Base-by-base conservation (phyloP, 1,284 basidiomycete genomes). In the Rhodotorula sp. region DNA sequence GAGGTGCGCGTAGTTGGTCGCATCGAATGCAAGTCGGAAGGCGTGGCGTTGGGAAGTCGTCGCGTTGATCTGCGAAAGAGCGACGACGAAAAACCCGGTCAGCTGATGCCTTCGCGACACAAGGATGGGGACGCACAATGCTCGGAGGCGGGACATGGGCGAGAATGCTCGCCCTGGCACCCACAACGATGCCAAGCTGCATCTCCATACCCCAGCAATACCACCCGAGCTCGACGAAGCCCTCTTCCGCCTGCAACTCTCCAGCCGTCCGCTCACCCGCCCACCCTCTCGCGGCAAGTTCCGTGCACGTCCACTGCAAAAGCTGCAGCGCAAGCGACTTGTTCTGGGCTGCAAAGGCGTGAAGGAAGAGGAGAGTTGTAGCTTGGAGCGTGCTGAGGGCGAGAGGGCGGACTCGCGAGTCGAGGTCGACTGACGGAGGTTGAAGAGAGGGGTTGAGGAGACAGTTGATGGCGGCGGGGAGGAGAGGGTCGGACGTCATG, bases 131-230 rank as follows among this genome's bases (percentile, higher is more conserved):
- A 58, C 64, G 27, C 11, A 62, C 66, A 1, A 34, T 32, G 1
- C 49, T 9, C 1, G 66, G 66, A 7, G 62, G 55, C 30, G 49
- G 48, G 3, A 62, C 30, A 17, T 62, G 39, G 3, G 55, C 39
- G 22, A 67, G 46, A 39, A 62, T 51, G 24, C 56, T 32, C 27
- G 49, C 54, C 22, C 66, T 47, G 8, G 48, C 46, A 17, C 66
- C 66, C 34, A 51, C 47, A n/a, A 67, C 54, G 54, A 62, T 57
- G 27, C 66, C 66, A n/a, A 62, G 46, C 48, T 67, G 60, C 49
- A 67, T 62, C 60, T 61, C 62, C 36, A 62, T 48, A 7, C 66
- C 55, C 60, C 61, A 67, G 11, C 49, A 49, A 17, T 59, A 30
- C 55, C 62, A 67, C 11, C 66, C 66, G 5, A 62, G 24, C 39